Conservation (phyloP, 2,329 filamentous ascomycete genomes). For the Ilyonectria sp. region DNA sequence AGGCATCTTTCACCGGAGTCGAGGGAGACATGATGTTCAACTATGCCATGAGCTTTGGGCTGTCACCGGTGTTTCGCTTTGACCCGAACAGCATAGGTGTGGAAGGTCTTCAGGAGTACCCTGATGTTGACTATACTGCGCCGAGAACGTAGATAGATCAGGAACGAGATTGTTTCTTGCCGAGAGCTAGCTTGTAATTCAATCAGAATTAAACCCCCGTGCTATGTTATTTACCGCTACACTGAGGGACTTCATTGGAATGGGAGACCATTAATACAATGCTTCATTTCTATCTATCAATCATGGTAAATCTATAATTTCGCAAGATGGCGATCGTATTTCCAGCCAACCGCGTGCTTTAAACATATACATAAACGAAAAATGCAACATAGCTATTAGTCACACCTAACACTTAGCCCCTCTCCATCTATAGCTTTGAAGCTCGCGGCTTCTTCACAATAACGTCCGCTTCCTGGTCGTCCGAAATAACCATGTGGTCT, state of each 20-base stretch:
- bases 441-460: background rate
- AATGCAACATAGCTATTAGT: no score
- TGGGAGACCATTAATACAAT: background rate
- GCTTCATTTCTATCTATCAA: background rate
- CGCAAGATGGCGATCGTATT: background rate
- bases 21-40: constrained; percentile 34
- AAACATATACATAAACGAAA: no score
- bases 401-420: background rate
- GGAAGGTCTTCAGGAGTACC: constrained; percentile 33
- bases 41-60: constrained; percentile 49
- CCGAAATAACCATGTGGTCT: constrained; percentile 41
- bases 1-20: constrained; percentile 28
- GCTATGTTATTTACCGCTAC: no score
- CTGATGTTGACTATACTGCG: constrained; percentile 13
- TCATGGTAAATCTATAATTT: background rate
- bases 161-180: no score
- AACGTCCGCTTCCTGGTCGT: constrained; percentile 12
- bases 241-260: background rate
- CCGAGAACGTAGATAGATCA: background rate
- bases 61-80: constrained; percentile 50
- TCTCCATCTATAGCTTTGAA: constrained; percentile 13
- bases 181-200: background rate
- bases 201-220: no score
- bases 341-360: background rate
- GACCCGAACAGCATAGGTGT: constrained; percentile 39